Percentiles rank a stretch among this genome's conserved stretches.
Conservation (phyloP, 2,329 filamentous ascomycete genomes). For the Aureobasidium subglaciale region DNA sequence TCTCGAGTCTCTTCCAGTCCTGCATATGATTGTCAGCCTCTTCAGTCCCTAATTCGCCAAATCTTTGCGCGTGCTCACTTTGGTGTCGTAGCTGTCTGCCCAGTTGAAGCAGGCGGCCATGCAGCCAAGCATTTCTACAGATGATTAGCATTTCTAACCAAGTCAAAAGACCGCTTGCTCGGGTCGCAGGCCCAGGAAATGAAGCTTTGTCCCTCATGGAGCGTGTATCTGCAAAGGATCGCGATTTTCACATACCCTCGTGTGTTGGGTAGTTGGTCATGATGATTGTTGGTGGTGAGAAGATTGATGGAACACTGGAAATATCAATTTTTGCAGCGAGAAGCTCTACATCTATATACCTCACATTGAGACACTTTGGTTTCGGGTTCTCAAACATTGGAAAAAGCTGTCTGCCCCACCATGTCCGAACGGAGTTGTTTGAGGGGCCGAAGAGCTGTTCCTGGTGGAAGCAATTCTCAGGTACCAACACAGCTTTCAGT, state of each 20-base stretch:
- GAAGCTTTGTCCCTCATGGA: neutral
- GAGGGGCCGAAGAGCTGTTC: constrained; percentile 12
- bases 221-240: neutral
- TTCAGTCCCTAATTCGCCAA: neutral
- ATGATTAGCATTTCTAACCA: constrained; percentile 3
- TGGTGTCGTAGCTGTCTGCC: constrained; percentile 60
- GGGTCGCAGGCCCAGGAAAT: neutral
- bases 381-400: constrained; percentile 3
- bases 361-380: neutral
- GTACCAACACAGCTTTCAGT: neutral
- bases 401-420: constrained; percentile 6
- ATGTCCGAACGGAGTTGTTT: constrained; percentile 11
- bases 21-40: neutral
- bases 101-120: constrained; percentile 38
- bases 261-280: constrained; percentile 16
- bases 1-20: constrained; percentile 54
- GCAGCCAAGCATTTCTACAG: constrained; percentile 32
- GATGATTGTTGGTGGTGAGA: neutral
- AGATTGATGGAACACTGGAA: neutral
- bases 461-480: constrained; percentile 11
- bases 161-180: neutral
- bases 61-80: constrained; percentile 29
- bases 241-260: constrained; percentile 16
- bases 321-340: neutral
- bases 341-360: constrained; percentile 9